Conservation (phyloP, 2,329 filamentous ascomycete genomes). For the Cercospora sp. region DNA sequence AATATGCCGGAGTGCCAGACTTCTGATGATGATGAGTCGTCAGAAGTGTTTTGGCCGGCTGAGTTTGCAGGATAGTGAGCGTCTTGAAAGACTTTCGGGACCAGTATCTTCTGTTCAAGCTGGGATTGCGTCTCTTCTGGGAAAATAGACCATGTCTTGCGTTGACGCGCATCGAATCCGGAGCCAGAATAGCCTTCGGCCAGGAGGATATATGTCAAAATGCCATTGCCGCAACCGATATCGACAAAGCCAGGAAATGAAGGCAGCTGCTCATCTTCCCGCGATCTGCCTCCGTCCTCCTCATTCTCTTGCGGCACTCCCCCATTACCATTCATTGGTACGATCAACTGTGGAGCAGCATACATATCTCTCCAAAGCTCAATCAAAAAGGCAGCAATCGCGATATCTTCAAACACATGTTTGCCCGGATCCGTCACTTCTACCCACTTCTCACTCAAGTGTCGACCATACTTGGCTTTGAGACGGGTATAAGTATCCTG, state of each 20-base stretch:
- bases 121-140: conserved; percentile 49
- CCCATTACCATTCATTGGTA: too few relatives aligned
- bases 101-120: conserved; percentile 62
- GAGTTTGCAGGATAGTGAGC: neutral
- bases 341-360: conserved; percentile 12
- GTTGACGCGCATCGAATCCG: conserved; percentile 85
- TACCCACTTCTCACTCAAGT: conserved; percentile 73
- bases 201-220: conserved; percentile 80
- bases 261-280: conserved; percentile 21
- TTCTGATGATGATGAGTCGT: neutral
- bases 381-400: conserved; percentile 87
- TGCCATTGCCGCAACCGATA: conserved; percentile 91
- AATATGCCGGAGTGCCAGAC: conserved; percentile 54
- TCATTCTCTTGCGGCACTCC: too few relatives aligned
- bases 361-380: conserved; percentile 92
- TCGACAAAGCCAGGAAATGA: conserved; percentile 88
- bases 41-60: neutral
- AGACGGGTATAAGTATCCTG: conserved; percentile 81
- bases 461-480: conserved; percentile 74
- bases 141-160: conserved; percentile 84
- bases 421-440: conserved; percentile 86
- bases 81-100: conserved; percentile 53
- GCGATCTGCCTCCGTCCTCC: neutral
- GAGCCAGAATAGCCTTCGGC: conserved; percentile 80
- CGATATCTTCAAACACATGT: conserved; percentile 92